These are phyloP conservation scores for Flaveria brownii DNA, from an alignment of 129 eudicot genomes.

Conservation along the genomic window DNA sequence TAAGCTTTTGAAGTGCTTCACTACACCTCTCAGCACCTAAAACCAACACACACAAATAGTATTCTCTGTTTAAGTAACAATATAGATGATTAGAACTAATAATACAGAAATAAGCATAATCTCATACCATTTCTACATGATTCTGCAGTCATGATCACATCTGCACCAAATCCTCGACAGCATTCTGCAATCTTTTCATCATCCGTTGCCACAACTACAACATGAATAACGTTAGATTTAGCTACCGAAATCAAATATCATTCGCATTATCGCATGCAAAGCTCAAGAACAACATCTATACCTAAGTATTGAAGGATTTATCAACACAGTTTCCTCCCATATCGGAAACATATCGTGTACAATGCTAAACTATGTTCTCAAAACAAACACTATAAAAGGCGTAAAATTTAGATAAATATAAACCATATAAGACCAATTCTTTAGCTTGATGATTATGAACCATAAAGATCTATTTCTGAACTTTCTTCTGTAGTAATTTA, in stretches of 20 bases:
- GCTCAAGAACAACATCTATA: neutral
- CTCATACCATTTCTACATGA: constrained; percentile 72
- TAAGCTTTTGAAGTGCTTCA: constrained; percentile 87
- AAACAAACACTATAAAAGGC: neutral
- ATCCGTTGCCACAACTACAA: constrained; percentile 38
- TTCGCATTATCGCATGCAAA: neutral
- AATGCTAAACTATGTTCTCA: neutral
- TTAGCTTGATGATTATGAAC: neutral
- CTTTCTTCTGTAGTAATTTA: neutral
- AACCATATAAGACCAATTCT: neutral
- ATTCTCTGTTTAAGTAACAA: neutral
- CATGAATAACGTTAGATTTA: neutral
- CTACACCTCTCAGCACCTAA: constrained; percentile 92
- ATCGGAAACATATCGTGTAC: too few species aligned
- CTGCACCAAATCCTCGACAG: constrained; percentile 90
- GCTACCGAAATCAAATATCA: neutral
- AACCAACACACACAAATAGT: neutral
- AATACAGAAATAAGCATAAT: neutral
- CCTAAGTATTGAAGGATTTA: neutral
- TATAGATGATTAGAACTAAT: neutral
- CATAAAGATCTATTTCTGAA: neutral
- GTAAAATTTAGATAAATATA: neutral
- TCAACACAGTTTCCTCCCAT: neutral
- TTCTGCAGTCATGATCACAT: constrained; percentile 87
- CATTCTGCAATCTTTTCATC: constrained; percentile 39